These are phyloP conservation scores for Bruguiera parviflora DNA, from an alignment of 345 rosid species.

Conservation along the genomic window DNA sequence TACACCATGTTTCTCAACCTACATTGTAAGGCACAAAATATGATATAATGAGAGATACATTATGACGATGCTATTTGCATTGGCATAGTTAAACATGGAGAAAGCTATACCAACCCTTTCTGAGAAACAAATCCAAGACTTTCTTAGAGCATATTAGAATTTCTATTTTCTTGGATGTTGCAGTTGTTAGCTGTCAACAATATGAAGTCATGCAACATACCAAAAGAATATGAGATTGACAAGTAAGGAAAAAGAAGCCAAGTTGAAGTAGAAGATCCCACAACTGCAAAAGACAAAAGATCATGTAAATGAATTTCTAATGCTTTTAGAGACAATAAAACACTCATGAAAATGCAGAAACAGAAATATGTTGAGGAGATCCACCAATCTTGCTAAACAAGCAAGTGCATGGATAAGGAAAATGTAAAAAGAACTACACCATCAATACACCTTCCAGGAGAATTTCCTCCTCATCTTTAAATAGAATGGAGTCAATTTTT, in stretches of 20 bases:
- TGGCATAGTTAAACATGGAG: neutral
- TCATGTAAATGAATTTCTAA: no score
- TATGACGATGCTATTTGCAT: conserved; percentile 1
- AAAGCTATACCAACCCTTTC: conserved; percentile 57
- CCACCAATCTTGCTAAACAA: no score
- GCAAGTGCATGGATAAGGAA: neutral
- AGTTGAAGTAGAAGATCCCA: no score
- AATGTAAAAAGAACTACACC: neutral
- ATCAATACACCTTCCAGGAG: conserved; percentile 67
- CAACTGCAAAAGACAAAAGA: no score
- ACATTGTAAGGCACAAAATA: conserved; percentile 13
- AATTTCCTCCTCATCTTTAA: conserved; percentile 93
- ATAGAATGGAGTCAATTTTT: conserved; percentile 81
- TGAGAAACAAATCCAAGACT: conserved; percentile 95
- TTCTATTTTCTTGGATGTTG: conserved; percentile 94
- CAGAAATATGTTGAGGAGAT: no score
- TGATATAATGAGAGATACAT: neutral
- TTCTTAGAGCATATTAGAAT: conserved; percentile 87
- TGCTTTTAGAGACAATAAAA: no score
- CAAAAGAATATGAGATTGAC: neutral
- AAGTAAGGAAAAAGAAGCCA: neutral
- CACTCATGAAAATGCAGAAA: no score
- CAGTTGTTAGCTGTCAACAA: conserved; percentile 73
- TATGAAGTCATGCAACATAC: neutral
- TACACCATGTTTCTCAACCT: conserved; percentile 83